A percentile compares a stretch with the other conserved stretches of the same genome.
Conservation (phyloP, 345 rosid genomes). For the Moricandia arvensis region DNA sequence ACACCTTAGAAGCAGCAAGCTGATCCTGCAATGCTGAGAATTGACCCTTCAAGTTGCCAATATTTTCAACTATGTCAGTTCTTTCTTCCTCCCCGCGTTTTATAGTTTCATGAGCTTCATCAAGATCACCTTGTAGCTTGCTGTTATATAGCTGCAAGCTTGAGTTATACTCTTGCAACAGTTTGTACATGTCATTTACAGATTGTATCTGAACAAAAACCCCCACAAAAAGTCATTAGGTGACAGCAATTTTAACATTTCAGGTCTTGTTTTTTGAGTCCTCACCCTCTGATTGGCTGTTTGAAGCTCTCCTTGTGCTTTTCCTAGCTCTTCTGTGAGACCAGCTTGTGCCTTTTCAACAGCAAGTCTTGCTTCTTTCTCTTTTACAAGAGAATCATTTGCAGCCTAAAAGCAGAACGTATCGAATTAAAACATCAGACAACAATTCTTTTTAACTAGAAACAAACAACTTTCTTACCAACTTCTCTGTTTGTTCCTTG, state of each 20-base stretch:
- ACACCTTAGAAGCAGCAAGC: constrained; percentile 66
- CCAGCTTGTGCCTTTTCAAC: constrained; percentile 68
- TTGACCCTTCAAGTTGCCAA: constrained; percentile 69
- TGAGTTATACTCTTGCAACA: constrained; percentile 87
- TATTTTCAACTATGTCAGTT: constrained; percentile 69
- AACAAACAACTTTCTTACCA: constrained; percentile 47
- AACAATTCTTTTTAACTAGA: not conserved
- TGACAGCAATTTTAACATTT: not conserved
- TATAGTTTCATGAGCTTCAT: constrained; percentile 69
- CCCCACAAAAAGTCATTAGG: not conserved
- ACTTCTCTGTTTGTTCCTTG: constrained; percentile 83
- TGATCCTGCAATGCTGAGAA: constrained; percentile 73
- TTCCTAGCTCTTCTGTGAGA: constrained; percentile 72
- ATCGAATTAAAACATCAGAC: not conserved
- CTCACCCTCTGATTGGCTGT: constrained; percentile 89
- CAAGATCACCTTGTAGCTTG: constrained; percentile 94
- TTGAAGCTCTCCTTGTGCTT: constrained; percentile 80
- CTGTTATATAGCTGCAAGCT: constrained; percentile 91
- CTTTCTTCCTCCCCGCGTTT: constrained; percentile 87
- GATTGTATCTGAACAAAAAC: constrained; percentile 71
- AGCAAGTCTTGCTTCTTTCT: constrained; percentile 64
- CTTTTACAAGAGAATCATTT: constrained; percentile 69
- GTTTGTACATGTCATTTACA: constrained; percentile 91
- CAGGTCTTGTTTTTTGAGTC: not conserved
- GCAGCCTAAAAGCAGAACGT: constrained; percentile 54